These are phyloP conservation scores for Colletotrichum sp. DNA, from an alignment of 2,329 filamentous ascomycete genomes.

Conservation along the genomic window DNA sequence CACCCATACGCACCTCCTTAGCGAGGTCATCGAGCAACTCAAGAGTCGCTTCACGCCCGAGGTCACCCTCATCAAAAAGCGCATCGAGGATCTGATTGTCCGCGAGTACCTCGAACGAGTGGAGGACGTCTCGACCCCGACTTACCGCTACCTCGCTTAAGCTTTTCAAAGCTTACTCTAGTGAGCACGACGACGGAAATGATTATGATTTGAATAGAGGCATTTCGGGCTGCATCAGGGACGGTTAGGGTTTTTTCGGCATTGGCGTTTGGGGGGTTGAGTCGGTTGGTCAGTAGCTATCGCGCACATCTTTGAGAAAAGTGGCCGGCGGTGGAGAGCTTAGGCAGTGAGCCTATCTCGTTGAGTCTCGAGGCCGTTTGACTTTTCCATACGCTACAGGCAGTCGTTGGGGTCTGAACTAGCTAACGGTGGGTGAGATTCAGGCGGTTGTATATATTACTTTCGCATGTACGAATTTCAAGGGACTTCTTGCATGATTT, in stretches of 20 bases:
- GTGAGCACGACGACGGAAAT: not conserved
- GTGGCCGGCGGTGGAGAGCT: not conserved
- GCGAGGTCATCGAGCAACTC: conserved; percentile 75
- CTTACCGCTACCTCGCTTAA: conserved; percentile 76
- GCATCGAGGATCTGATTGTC: conserved; percentile 78
- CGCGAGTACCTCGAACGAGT: conserved; percentile 80
- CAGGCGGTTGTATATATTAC: not conserved
- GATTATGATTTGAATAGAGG: conserved; percentile 2
- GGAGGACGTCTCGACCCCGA: conserved; percentile 67
- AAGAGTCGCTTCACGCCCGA: conserved; percentile 76
- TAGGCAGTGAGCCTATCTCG: not conserved
- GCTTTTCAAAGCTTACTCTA: not conserved
- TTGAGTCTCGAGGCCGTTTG: not conserved
- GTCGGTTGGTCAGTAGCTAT: not conserved
- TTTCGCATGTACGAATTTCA: not conserved
- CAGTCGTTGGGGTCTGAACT: not conserved
- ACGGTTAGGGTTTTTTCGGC: not conserved
- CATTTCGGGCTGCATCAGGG: not conserved
- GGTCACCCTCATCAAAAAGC: conserved; percentile 77
- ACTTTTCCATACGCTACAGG: not conserved
- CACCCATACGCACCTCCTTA: conserved; percentile 70
- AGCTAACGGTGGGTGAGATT: not conserved
- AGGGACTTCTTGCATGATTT: not conserved
- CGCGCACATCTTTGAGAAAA: not conserved
- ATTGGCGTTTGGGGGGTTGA: not conserved